phyloP scores from a whole-genome alignment of 2,329 filamentous ascomycete species.

The Neopestalotiopsis clavispora region DNA sequence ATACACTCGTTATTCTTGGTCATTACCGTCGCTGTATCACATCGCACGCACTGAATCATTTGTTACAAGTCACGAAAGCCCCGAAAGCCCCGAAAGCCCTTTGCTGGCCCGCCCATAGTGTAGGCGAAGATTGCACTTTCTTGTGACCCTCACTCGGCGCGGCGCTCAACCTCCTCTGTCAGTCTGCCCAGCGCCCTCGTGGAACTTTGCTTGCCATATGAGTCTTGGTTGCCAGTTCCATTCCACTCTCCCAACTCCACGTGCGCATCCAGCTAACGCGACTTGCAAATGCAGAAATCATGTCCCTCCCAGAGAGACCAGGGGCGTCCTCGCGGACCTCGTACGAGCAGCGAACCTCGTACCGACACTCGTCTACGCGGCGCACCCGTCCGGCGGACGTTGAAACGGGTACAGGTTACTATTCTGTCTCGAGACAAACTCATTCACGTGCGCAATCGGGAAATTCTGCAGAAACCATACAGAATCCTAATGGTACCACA shows the following conservation, averaged over 20 bases:
- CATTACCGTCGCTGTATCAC: not conserved
- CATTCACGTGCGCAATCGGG: slow-evolving; percentile 63
- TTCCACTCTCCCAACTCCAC: not conserved
- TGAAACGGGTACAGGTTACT: slow-evolving; percentile 63
- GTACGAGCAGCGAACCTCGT: slow-evolving; percentile 66
- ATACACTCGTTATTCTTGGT: slow-evolving; percentile 4
- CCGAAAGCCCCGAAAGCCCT: not conserved
- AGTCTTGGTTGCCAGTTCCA: not conserved
- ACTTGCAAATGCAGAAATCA: slow-evolving; percentile 43
- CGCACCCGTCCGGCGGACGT: slow-evolving; percentile 70
- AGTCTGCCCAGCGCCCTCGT: not conserved
- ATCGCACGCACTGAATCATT: not conserved
- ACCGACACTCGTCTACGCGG: slow-evolving; percentile 71
- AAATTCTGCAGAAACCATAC: slow-evolving; percentile 62
- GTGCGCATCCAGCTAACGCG: slow-evolving; percentile 22
- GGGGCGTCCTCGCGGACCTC: slow-evolving; percentile 58
- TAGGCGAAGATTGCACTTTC: not conserved
- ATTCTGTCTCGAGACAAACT: slow-evolving; percentile 43
- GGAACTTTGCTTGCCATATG: not conserved
- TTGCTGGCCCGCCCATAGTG: not conserved
- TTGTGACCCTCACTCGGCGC: not conserved
- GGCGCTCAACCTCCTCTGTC: not conserved
- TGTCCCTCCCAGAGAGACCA: slow-evolving; percentile 70
- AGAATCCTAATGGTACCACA: slow-evolving; percentile 58
- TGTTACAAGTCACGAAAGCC: slow-evolving; percentile 10